A percentile compares a stretch with the other conserved stretches of the same genome.
Conservation (phyloP, 768 basidiomycete genomes). For the Pleurotus giganteus region DNA sequence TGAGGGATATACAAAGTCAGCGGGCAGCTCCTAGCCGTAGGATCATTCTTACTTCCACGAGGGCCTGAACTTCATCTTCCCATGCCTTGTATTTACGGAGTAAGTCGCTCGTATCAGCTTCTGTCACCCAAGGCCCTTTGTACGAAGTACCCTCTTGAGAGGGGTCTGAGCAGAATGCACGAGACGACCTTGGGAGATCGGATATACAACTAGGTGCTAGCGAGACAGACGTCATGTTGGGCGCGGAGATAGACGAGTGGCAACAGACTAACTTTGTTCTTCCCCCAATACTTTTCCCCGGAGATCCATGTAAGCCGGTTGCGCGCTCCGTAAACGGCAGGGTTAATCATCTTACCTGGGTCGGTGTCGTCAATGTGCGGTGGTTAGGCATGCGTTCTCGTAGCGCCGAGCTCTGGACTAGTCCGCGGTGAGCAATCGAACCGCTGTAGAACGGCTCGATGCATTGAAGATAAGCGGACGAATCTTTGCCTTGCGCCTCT, state of each 20-base stretch:
- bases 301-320: slow-evolving; percentile 2
- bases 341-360: slow-evolving; percentile 20
- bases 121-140: slow-evolving; percentile 4
- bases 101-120: slow-evolving; percentile 32
- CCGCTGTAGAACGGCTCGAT: slow-evolving; percentile 36
- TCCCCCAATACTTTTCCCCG: slow-evolving; percentile 22
- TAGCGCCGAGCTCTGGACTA: slow-evolving; percentile 26
- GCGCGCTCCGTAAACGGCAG: neutral
- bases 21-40: neutral
- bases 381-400: slow-evolving; percentile 26
- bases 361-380: slow-evolving; percentile 20
- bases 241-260: neutral
- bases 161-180: slow-evolving; percentile 35
- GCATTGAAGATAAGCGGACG: slow-evolving; percentile 6
- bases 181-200: slow-evolving; percentile 44
- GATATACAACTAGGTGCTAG: slow-evolving; percentile 50
- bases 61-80: slow-evolving; percentile 42
- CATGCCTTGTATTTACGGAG: slow-evolving; percentile 36
- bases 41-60: slow-evolving; percentile 36
- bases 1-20: slow-evolving; percentile 1
- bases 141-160: slow-evolving; percentile 35
- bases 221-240: neutral
- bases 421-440: slow-evolving; percentile 29
- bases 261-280: slow-evolving; percentile 21
- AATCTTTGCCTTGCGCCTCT: slow-evolving; percentile 5